Conservation (phyloP, 2,329 filamentous ascomycete species). For the Cladophialophora chaetospira region DNA sequence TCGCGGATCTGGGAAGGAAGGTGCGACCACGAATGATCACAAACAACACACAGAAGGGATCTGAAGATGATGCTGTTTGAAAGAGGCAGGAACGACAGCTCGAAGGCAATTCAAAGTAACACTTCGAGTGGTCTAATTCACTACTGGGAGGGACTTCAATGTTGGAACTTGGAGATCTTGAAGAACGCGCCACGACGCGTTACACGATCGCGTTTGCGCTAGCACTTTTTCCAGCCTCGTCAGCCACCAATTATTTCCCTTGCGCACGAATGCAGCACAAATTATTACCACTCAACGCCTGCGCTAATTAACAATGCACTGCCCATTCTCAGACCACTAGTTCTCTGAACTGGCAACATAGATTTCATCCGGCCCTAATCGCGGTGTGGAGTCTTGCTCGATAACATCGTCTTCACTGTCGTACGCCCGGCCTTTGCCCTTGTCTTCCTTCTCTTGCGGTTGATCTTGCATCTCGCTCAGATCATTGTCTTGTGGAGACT, state of each 20-base stretch:
- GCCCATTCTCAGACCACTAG: conserved; percentile 11
- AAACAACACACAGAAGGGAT: not conserved
- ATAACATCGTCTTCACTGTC: conserved; percentile 28
- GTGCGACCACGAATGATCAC: conserved; percentile 17
- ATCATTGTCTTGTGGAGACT: not conserved
- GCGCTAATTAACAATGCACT: conserved; percentile 26
- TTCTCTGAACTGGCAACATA: conserved; percentile 25
- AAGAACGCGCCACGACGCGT: conserved; percentile 5
- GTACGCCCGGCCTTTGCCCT: conserved; percentile 21
- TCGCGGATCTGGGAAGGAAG: conserved; percentile 16
- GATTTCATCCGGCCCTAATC: conserved; percentile 23
- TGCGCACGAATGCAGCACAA: not conserved
- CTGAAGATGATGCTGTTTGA: not conserved
- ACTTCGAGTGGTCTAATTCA: not conserved
- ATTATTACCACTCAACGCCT: conserved; percentile 22
- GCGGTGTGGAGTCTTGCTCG: conserved; percentile 16
- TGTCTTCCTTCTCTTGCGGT: conserved; percentile 16
- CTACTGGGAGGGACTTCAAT: not conserved
- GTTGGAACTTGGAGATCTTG: not conserved
- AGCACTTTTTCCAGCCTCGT: conserved; percentile 24
- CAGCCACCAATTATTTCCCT: conserved; percentile 10
- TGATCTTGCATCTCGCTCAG: conserved; percentile 17
- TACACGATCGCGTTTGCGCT: conserved; percentile 7
- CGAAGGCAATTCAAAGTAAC: not conserved
- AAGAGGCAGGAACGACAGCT: not conserved